These are phyloP conservation scores for Nigrograna mackinnonii DNA, from an alignment of 2,329 filamentous ascomycete species.

Conservation along the genomic window DNA sequence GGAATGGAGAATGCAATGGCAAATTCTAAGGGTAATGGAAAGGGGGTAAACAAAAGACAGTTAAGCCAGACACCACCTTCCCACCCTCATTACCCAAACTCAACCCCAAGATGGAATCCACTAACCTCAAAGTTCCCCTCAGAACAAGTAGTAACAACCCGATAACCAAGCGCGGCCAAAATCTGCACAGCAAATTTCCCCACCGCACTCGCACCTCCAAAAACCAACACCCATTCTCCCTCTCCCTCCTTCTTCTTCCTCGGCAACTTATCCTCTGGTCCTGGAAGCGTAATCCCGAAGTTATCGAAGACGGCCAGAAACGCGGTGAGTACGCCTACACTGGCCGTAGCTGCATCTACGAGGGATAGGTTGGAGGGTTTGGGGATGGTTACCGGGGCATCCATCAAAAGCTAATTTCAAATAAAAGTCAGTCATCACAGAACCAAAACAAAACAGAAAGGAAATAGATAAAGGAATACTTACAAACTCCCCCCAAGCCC, in stretches of 20 bases:
- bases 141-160: conserved; percentile 36
- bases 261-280: conserved; percentile 13
- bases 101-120: background rate
- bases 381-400: conserved; percentile 28
- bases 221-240: conserved; percentile 35
- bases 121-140: conserved; percentile 24
- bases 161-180: conserved; percentile 31
- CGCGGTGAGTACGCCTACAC: conserved; percentile 22
- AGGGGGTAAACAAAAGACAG: too few relatives aligned
- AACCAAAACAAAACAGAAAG: too few relatives aligned
- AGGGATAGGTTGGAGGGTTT: conserved; percentile 31
- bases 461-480: conserved; percentile 1
- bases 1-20: too few relatives aligned
- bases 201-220: conserved; percentile 36
- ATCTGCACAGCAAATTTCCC: conserved; percentile 37
- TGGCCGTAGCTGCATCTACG: conserved; percentile 30
- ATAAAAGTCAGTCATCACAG: background rate
- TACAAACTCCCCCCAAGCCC: conserved; percentile 30
- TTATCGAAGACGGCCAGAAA: conserved; percentile 13
- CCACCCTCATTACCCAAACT: too few relatives aligned
- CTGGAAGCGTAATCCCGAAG: conserved; percentile 12
- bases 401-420: conserved; percentile 29
- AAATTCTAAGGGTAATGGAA: too few relatives aligned
- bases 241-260: conserved; percentile 14
- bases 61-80: too few relatives aligned